phyloP scores from a whole-genome alignment of 139 green algal species.

The Chlamydomonas schloesseri region DNA sequence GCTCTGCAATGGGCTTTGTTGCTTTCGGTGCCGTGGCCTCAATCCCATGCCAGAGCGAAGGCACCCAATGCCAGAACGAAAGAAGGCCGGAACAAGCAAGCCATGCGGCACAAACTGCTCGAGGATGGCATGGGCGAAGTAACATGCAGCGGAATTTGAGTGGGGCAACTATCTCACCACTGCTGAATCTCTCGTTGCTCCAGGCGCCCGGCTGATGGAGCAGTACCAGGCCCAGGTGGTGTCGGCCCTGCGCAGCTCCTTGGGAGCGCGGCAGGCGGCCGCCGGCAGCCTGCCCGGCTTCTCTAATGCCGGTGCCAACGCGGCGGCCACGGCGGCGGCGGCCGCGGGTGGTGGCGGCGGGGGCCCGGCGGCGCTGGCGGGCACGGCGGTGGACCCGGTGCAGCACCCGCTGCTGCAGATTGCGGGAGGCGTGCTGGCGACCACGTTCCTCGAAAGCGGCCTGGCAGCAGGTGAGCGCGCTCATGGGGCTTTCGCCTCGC shows the following conservation, averaged over 20 bases:
- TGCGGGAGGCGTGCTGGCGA: slow-evolving; percentile 74
- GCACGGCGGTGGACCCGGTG: slow-evolving; percentile 47
- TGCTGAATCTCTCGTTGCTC: too few relatives aligned
- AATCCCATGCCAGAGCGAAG: too few relatives aligned
- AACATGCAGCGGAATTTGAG: too few relatives aligned
- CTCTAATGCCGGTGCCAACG: too few relatives aligned
- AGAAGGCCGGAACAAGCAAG: too few relatives aligned
- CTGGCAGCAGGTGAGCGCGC: slow-evolving; percentile 55
- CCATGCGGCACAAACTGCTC: too few relatives aligned
- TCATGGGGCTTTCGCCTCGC: too few relatives aligned
- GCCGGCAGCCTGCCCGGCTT: neutral
- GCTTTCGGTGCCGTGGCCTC: too few relatives aligned
- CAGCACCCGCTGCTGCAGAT: slow-evolving; percentile 64
- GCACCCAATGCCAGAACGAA: too few relatives aligned
- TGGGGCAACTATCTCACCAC: neutral
- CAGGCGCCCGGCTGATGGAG: slow-evolving; percentile 74
- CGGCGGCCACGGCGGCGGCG: neutral
- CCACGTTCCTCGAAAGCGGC: slow-evolving; percentile 73
- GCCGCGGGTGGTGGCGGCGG: neutral
- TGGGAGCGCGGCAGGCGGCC: slow-evolving; percentile 28
- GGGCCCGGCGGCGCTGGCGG: slow-evolving; percentile 23
- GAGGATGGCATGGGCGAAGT: too few relatives aligned
- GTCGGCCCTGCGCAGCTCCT: slow-evolving; percentile 69
- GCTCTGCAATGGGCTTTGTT: too few relatives aligned
- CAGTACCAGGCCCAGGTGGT: slow-evolving; percentile 89